Base-by-base conservation (phyloP, 1,284 basidiomycete species). In the Bothia castanella region DNA sequence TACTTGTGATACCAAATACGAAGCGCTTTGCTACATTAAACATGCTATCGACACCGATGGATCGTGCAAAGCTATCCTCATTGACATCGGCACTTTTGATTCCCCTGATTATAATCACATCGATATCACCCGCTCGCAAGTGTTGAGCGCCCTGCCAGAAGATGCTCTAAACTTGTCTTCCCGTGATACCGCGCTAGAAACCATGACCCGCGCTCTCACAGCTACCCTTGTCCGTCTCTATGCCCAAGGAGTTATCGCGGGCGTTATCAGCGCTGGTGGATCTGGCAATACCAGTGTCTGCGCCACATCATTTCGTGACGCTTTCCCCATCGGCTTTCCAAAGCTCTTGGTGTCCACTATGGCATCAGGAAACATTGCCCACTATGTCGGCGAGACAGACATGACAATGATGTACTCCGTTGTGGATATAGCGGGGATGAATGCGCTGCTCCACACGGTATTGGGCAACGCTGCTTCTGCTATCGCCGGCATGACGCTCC, bases 321-420 rank as follows among this genome's bases (percentile, higher is more conserved):
- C 59, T 17, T 27, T 65, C 19, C 55, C 60, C 21, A 58, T 65
- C 21, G 57, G 64, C 1, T 64, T 67, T 13, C 61, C 57, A 19
- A 62, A 62, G 45, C 40, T 64, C 32, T 27, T 67, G 40, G 53
- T 65, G 19, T 64, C 64, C 14, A 67, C 63, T 17, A 69, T 67
- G 61, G 52, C 63, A 1, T 66, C 66, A 2, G 64, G 66, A 35
- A 40, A 63, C 34, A 49, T 46, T 0, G 46, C 45, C 9, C 50
- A 54, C 42, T 64, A 68, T 17, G 61, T 67, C 12, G 66, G 63
- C 14, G 65, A 57, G 51, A 64, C 64, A 2, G 63, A 65, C 52
- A 53, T 57, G 42, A 58, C 63, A 10, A 62, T 66, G 63, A 62
- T 66, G 63, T 55, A 61, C 52, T 67, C 57, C 11, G 61, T 66